A percentile compares a stretch with the other conserved stretches of the same genome.
Conservation (phyloP, 371 early-diverging fungal species). For the Mortierella sp. region DNA sequence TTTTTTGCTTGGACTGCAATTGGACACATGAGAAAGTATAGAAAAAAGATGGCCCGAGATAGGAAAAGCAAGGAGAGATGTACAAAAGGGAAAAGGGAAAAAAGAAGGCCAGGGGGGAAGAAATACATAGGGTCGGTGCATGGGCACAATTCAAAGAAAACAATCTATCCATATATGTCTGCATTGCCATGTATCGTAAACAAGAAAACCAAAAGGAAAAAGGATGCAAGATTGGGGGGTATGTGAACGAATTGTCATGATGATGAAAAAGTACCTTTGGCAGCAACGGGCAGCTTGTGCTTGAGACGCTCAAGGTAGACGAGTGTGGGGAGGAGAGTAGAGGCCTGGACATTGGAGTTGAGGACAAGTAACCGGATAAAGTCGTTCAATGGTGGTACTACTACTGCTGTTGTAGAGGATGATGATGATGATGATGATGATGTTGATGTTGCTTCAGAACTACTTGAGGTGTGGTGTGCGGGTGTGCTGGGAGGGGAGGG, state of each 20-base stretch:
- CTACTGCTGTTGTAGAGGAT: not conserved
- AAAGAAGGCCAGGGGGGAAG: not conserved
- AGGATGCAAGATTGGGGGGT: not conserved
- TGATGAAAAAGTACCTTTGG: slow-evolving; percentile 28
- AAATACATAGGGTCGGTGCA: slow-evolving; percentile 9
- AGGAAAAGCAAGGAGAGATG: not conserved
- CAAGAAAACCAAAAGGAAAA: not conserved
- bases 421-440: too few relatives aligned
- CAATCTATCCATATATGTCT: slow-evolving; percentile 21
- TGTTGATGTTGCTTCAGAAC: slow-evolving; percentile 8
- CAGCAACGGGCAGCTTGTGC: slow-evolving; percentile 40
- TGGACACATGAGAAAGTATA: slow-evolving; percentile 1
- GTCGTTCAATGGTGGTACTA: slow-evolving; percentile 62
- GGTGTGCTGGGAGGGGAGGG: slow-evolving; percentile 42
- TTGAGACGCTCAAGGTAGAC: slow-evolving; percentile 69
- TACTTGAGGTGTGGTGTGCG: slow-evolving; percentile 23
- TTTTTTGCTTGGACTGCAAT: not conserved
- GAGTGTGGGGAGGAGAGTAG: slow-evolving; percentile 67
- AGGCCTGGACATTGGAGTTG: slow-evolving; percentile 68
- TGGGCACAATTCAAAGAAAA: not conserved
- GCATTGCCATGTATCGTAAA: not conserved
- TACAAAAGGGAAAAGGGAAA: not conserved
- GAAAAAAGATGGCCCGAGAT: slow-evolving; percentile 12
- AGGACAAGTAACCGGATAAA: slow-evolving; percentile 67
- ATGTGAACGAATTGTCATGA: not conserved